These are phyloP conservation scores for Annulohypoxylon truncatum DNA, from an alignment of 2,329 filamentous ascomycete species.

Conservation along the genomic window DNA sequence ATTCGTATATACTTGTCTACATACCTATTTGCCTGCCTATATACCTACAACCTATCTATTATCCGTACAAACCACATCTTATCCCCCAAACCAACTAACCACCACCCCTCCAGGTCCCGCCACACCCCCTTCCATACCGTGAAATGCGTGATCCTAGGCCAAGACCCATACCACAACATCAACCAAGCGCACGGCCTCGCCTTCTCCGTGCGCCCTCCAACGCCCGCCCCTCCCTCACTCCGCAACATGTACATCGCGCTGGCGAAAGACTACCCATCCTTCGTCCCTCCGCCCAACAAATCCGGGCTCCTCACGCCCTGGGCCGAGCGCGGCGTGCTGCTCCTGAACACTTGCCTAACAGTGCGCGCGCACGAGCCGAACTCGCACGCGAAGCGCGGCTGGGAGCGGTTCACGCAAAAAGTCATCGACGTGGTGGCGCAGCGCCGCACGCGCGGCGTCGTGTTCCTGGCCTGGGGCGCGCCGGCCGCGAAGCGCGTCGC, in stretches of 20 bases:
- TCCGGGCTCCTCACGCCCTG: constrained; percentile 89
- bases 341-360: constrained; percentile 95
- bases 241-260: constrained; percentile 93
- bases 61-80: no score
- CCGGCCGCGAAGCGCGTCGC: constrained; percentile 84
- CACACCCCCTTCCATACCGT: constrained; percentile 90
- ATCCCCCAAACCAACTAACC: neutral
- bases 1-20: neutral
- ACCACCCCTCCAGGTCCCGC: constrained; percentile 76
- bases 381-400: constrained; percentile 85
- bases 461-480: constrained; percentile 94
- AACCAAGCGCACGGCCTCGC: constrained; percentile 97
- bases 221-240: constrained; percentile 87
- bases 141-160: constrained; percentile 92
- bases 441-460: constrained; percentile 82
- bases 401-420: constrained; percentile 92
- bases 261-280: constrained; percentile 87
- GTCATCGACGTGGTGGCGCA: constrained; percentile 88
- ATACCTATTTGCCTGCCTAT: neutral
- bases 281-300: constrained; percentile 78
- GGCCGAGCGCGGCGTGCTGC: constrained; percentile 91
- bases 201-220: constrained; percentile 93
- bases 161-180: constrained; percentile 96
- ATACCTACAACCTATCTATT: neutral
- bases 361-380: constrained; percentile 91